A percentile compares a stretch with the other conserved stretches of the same genome.
Conservation (phyloP, 2,329 filamentous ascomycete species). For the Xylaria sp. region DNA sequence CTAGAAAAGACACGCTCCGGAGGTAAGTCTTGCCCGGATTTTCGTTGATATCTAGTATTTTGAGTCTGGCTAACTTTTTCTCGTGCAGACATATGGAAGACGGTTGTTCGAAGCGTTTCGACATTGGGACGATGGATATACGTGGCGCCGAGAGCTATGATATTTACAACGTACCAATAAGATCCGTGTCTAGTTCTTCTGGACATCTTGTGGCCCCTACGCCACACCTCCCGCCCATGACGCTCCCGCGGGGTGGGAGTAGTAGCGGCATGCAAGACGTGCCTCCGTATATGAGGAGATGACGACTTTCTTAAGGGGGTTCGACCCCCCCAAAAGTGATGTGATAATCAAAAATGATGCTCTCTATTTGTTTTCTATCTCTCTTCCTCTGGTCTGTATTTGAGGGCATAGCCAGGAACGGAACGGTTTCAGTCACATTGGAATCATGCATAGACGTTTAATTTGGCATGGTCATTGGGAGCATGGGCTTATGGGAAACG, state of each 20-base stretch:
- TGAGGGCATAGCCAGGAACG: conserved; percentile 19
- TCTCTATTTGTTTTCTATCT: neutral
- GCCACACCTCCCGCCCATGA: conserved; percentile 46
- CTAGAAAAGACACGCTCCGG: conserved; percentile 83
- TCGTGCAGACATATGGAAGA: conserved; percentile 78
- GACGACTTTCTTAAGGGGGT: conserved; percentile 19
- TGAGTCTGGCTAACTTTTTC: conserved; percentile 19
- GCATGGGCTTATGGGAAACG: conserved; percentile 32
- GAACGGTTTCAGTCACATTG: conserved; percentile 9
- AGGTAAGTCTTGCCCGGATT: conserved; percentile 64
- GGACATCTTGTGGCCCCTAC: conserved; percentile 43
- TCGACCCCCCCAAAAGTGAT: neutral
- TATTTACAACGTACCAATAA: conserved; percentile 40
- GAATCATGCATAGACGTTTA: conserved; percentile 26
- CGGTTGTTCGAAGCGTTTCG: conserved; percentile 76
- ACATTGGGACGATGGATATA: conserved; percentile 64
- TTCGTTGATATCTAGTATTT: neutral
- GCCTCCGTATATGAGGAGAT: conserved; percentile 46
- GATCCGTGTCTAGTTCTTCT: conserved; percentile 43
- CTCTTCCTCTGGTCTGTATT: conserved; percentile 1
- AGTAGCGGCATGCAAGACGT: conserved; percentile 41
- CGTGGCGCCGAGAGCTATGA: conserved; percentile 45
- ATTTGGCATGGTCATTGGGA: conserved; percentile 28
- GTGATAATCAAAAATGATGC: neutral
- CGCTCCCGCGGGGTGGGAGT: conserved; percentile 41